Conservation (phyloP, 106 monocot genomes). For the Dioscorea dumetorum region DNA sequence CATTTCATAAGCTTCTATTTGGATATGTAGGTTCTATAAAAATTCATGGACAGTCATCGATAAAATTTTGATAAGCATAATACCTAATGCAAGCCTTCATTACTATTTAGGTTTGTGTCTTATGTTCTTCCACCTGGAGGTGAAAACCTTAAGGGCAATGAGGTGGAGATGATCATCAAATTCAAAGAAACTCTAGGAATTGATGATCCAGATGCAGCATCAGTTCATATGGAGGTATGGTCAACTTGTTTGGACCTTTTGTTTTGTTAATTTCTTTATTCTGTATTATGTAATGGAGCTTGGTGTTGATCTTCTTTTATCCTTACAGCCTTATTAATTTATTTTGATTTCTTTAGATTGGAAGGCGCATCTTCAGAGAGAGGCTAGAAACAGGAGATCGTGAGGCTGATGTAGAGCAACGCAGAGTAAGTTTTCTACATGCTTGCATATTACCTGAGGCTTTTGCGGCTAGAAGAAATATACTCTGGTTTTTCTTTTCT, state of each 20-base stretch:
- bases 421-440: conserved; percentile 34
- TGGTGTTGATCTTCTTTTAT: neutral
- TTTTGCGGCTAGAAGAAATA: too few species aligned
- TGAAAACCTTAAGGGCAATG: conserved; percentile 84
- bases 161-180: conserved; percentile 78
- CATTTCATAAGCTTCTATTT: too few species aligned
- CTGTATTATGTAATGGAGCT: neutral
- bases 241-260: conserved; percentile 2
- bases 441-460: neutral
- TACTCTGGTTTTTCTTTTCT: too few species aligned
- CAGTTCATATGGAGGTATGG: conserved; percentile 89
- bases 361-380: conserved; percentile 80
- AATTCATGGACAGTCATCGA: too few species aligned
- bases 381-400: conserved; percentile 88
- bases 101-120: conserved; percentile 48
- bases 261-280: neutral
- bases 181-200: conserved; percentile 91
- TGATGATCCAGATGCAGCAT: conserved; percentile 93
- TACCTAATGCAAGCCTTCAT: too few species aligned
- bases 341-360: conserved; percentile 44
- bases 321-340: conserved; percentile 1
- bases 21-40: too few species aligned
- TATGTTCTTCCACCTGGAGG: conserved; percentile 72
- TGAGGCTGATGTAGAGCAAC: conserved; percentile 78
- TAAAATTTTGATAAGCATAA: too few species aligned